phyloP scores from a whole-genome alignment of 1,284 basidiomycete genomes.

The Farysia itapuensis region DNA sequence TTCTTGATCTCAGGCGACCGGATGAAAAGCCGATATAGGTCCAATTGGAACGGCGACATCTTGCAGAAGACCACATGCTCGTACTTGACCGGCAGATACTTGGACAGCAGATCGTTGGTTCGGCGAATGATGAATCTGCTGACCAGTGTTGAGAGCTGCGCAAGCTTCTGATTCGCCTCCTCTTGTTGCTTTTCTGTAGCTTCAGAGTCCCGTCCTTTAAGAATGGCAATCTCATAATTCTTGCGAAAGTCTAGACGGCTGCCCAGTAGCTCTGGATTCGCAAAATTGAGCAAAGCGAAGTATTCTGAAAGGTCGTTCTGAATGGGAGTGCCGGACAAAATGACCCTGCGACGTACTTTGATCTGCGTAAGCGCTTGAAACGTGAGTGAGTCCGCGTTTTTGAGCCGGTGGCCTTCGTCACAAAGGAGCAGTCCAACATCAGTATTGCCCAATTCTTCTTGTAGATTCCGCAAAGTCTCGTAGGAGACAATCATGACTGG shows the following conservation, averaged over 20 bases:
- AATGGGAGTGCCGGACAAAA: conserved; percentile 93
- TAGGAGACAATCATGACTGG: conserved; percentile 97
- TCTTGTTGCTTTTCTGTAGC: conserved; percentile 82
- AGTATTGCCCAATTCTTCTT: conserved; percentile 52
- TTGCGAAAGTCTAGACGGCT: conserved; percentile 90
- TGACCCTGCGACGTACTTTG: conserved; percentile 89
- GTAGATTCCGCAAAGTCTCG: conserved; percentile 73
- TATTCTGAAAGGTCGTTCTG: conserved; percentile 98
- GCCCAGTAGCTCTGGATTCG: conserved; percentile 93
- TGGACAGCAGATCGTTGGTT: conserved; percentile 94
- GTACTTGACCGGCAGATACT: conserved; percentile 98
- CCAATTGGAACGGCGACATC: conserved; percentile 82
- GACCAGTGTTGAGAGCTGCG: conserved; percentile 85
- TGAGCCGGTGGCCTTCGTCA: conserved; percentile 95
- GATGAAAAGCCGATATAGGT: conserved; percentile 89
- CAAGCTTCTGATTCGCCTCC: conserved; percentile 84
- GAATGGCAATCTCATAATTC: conserved; percentile 92
- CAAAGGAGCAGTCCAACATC: conserved; percentile 88
- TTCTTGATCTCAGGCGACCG: conserved; percentile 91
- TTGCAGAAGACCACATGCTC: conserved; percentile 98
- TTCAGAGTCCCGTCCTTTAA: conserved; percentile 87
- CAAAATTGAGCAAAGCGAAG: conserved; percentile 92
- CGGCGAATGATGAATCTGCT: conserved; percentile 96
- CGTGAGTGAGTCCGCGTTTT: conserved; percentile 77
- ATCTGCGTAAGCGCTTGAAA: conserved; percentile 83